phyloP scores from a whole-genome alignment of 345 rosid genomes.

The Pugionium cornutum region DNA sequence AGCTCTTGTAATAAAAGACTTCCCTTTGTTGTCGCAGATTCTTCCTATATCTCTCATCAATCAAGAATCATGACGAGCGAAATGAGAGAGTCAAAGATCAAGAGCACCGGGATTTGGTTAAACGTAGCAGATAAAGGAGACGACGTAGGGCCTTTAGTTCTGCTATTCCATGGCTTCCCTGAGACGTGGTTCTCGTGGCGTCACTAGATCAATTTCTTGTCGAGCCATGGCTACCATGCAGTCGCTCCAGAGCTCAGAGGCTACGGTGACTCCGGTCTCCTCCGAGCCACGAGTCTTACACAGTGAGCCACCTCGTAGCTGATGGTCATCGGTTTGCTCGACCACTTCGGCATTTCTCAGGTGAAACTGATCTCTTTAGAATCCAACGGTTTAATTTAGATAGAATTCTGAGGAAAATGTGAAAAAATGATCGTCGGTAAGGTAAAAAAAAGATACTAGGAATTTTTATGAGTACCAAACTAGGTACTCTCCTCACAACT shows the following conservation, averaged over 20 bases:
- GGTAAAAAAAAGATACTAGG: no score
- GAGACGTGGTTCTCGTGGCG: constrained; percentile 80
- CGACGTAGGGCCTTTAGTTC: constrained; percentile 50
- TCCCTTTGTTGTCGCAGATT: constrained; percentile 9
- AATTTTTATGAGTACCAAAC: no score
- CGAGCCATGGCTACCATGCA: constrained; percentile 55
- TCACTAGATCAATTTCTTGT: constrained; percentile 60
- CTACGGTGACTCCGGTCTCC: constrained; percentile 65
- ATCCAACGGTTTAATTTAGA: no score
- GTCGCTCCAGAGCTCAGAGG: constrained; percentile 77
- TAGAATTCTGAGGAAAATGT: no score
- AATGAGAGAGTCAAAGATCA: constrained; percentile 47
- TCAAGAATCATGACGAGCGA: constrained; percentile 34
- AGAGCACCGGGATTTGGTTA: constrained; percentile 53
- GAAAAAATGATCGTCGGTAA: no score
- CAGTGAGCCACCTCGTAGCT: constrained; percentile 54
- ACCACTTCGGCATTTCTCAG: constrained; percentile 52
- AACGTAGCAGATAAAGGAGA: constrained; percentile 61
- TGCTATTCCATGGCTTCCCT: constrained; percentile 75
- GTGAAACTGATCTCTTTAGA: constrained; percentile 28
- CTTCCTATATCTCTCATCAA: neutral
- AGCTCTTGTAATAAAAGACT: constrained; percentile 19
- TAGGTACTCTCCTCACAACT: no score
- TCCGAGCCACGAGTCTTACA: constrained; percentile 46
- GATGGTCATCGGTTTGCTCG: constrained; percentile 58